Conservation (phyloP, 306 rosid species). For the Gastrolobium bilobum region DNA sequence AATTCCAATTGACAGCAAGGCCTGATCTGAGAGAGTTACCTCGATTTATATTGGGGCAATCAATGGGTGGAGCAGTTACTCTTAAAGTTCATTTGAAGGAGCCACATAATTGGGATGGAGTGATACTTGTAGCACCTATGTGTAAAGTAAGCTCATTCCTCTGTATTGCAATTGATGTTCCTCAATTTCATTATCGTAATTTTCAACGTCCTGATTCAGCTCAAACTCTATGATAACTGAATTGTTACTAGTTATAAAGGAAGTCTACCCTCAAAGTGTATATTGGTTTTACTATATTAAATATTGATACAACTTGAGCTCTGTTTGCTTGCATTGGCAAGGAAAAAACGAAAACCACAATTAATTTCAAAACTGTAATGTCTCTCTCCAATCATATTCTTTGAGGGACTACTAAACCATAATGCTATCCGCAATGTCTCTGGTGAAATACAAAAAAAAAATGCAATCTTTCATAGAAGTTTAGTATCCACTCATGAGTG, state of each 20-base stretch:
- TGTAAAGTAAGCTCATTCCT: constrained; percentile 76
- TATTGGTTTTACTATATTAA: not conserved
- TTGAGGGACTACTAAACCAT: constrained; percentile 10
- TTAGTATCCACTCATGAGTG: not conserved
- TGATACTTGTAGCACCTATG: constrained; percentile 93
- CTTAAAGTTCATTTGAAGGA: constrained; percentile 82
- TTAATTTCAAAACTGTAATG: constrained; percentile 27
- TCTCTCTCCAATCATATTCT: constrained; percentile 15
- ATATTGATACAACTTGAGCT: not conserved
- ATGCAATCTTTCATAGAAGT: not conserved
- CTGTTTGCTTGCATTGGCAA: constrained; percentile 13
- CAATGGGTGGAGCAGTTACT: constrained; percentile 94
- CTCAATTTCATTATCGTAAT: not conserved
- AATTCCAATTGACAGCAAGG: constrained; percentile 57
- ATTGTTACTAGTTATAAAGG: not conserved
- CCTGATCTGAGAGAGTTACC: constrained; percentile 79
- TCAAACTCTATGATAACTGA: not conserved
- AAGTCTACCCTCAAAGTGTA: not conserved
- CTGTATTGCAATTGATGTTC: constrained; percentile 31
- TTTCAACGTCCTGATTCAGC: constrained; percentile 17
- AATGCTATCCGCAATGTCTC: not conserved
- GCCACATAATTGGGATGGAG: constrained; percentile 80
- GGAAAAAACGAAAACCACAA: not conserved
- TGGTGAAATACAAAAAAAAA: constrained; percentile 31
- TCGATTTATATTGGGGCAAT: constrained; percentile 79